phyloP scores from a whole-genome alignment of 2,329 filamentous ascomycete genomes.

The Rachicladosporium sp. region DNA sequence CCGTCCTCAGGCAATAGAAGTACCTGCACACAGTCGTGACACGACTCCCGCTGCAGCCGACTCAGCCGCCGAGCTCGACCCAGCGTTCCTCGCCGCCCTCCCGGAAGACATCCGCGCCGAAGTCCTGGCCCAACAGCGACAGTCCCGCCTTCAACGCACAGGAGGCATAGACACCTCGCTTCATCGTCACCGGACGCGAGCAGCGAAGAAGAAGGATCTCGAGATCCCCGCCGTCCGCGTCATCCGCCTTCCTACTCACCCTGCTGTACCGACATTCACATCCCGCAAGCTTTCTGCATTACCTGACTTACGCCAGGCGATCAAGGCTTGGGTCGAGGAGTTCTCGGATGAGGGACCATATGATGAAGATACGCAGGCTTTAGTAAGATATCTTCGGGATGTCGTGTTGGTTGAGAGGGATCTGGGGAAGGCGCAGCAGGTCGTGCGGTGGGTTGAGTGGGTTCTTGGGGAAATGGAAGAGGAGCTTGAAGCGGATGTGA shows the following conservation, averaged over 20 bases:
- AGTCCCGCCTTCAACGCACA: constrained; percentile 43
- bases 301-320: constrained; percentile 58
- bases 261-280: constrained; percentile 49
- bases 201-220: constrained; percentile 11
- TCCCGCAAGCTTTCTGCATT: constrained; percentile 41
- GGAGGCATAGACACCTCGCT: constrained; percentile 25
- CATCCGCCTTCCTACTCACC: constrained; percentile 37
- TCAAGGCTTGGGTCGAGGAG: constrained; percentile 63
- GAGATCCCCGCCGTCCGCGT: constrained; percentile 18
- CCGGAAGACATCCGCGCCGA: constrained; percentile 71
- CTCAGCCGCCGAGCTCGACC: constrained; percentile 42
- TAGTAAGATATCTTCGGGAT: constrained; percentile 58
- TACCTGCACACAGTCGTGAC: constrained; percentile 10
- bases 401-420: constrained; percentile 68
- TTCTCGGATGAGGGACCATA: constrained; percentile 68
- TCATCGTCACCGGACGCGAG: constrained; percentile 13
- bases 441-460: constrained; percentile 53
- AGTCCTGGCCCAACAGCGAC: constrained; percentile 61
- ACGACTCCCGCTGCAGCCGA: too few relatives aligned
- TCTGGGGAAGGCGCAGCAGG: constrained; percentile 55
- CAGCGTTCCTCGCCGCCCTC: constrained; percentile 67
- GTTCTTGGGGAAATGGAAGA: constrained; percentile 20
- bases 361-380: constrained; percentile 59
- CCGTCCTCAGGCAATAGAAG: constrained; percentile 9
- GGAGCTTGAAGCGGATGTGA: background rate